Percentiles rank a stretch among this genome's conserved stretches.
Conservation (phyloP, 2,329 filamentous ascomycete species). For the Colletotrichum sidae region DNA sequence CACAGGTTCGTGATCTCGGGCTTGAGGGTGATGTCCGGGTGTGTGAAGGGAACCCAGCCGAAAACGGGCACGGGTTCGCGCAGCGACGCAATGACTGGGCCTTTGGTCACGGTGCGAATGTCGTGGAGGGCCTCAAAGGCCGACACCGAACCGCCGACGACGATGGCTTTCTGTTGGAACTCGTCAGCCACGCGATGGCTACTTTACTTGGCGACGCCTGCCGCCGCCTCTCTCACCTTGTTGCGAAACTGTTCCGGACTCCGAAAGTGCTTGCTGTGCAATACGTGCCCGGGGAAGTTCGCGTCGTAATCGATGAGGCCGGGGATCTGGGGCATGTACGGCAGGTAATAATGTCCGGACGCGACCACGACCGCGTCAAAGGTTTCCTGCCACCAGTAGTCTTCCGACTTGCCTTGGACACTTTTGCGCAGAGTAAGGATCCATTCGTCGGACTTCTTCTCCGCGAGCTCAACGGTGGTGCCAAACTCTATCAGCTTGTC, state of each 20-base stretch:
- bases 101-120: slow-evolving; percentile 54
- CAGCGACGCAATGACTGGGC: slow-evolving; percentile 60
- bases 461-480: slow-evolving; percentile 67
- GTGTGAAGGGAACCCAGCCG: slow-evolving; percentile 14
- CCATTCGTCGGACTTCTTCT: slow-evolving; percentile 58
- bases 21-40: slow-evolving; percentile 2
- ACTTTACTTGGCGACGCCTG: too few species aligned
- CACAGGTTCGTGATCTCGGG: neutral
- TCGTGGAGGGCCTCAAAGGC: slow-evolving; percentile 67
- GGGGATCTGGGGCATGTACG: slow-evolving; percentile 51
- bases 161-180: slow-evolving; percentile 57
- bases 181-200: neutral
- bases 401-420: slow-evolving; percentile 44
- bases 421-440: slow-evolving; percentile 60
- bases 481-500: slow-evolving; percentile 56
- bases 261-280: slow-evolving; percentile 54
- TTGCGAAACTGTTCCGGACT: slow-evolving; percentile 39
- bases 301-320: slow-evolving; percentile 52
- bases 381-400: slow-evolving; percentile 51
- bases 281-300: slow-evolving; percentile 49
- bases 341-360: slow-evolving; percentile 53
- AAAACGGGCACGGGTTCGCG: slow-evolving; percentile 40
- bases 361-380: slow-evolving; percentile 56
- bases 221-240: slow-evolving; percentile 25
- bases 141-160: slow-evolving; percentile 68